phyloP scores from a whole-genome alignment of 1,284 basidiomycete species.

The Moesziomyces sp. region DNA sequence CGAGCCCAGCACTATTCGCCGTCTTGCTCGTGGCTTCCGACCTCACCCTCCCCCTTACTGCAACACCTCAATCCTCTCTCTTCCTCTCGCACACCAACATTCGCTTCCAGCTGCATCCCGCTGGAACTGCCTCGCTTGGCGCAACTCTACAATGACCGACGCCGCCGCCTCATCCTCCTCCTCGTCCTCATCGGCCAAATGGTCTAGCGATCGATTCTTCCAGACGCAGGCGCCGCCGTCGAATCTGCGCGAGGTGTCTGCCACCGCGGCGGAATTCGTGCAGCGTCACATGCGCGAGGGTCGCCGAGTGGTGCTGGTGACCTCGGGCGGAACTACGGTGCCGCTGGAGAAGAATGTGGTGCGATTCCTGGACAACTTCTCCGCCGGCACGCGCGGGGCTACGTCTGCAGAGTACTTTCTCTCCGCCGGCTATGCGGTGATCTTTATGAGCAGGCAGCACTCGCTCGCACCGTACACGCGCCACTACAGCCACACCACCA shows the following conservation, averaged over 20 bases:
- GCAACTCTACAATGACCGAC: constrained; percentile 22
- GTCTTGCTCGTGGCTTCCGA: too few species aligned
- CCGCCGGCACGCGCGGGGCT: constrained; percentile 94
- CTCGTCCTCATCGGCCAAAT: constrained; percentile 26
- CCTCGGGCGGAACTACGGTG: constrained; percentile 70
- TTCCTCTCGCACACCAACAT: too few species aligned
- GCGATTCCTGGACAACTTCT: constrained; percentile 98
- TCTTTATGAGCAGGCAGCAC: constrained; percentile 97
- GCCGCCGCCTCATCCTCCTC: constrained; percentile 26
- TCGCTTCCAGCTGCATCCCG: too few species aligned
- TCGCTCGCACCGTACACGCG: constrained; percentile 95
- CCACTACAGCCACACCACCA: constrained; percentile 96
- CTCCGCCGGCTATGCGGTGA: constrained; percentile 89
- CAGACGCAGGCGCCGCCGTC: constrained; percentile 51
- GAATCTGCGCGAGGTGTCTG: constrained; percentile 35
- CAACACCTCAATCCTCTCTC: too few species aligned
- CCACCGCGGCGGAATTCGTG: constrained; percentile 73
- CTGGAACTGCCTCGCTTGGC: too few species aligned
- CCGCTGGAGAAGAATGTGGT: constrained; percentile 71
- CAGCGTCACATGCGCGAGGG: constrained; percentile 74
- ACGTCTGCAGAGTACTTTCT: constrained; percentile 98
- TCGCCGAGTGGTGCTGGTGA: constrained; percentile 88
- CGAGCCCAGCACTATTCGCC: constrained; percentile 11
- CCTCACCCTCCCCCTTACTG: too few species aligned
- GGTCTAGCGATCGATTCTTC: constrained; percentile 57